Evolutionary conservation across 768 basidiomycete genomes (phyloP).

Genomic region (button mushroom (Agaricus bisporus)): DNA sequence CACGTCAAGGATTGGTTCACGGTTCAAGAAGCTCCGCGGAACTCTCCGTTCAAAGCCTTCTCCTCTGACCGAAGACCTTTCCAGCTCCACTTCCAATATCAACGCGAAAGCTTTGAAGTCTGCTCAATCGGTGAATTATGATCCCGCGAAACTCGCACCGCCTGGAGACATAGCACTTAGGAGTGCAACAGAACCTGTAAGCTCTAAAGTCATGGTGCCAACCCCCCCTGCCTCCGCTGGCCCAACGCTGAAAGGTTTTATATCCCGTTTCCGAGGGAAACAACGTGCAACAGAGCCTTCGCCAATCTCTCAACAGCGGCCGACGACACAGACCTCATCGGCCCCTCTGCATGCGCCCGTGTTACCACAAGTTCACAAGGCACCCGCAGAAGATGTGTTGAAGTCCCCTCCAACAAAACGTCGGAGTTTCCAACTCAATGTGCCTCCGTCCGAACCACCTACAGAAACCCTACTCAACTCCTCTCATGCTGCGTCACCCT

Average conservation of each 20-base stretch:
- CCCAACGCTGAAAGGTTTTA: conserved; percentile 75
- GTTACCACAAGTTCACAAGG: conserved; percentile 10
- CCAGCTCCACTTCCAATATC: conserved; percentile 35
- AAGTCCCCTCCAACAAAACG: conserved; percentile 12
- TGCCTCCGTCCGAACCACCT: conserved; percentile 12
- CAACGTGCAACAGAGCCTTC: conserved; percentile 30
- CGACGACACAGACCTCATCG: conserved; percentile 24
- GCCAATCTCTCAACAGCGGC: conserved; percentile 20
- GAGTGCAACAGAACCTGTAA: conserved; percentile 45
- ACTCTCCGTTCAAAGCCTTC: conserved; percentile 53
- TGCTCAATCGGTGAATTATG: conserved; percentile 34
- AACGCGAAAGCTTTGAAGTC: conserved; percentile 21
- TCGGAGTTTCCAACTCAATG: conserved; percentile 7
- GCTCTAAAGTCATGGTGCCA: conserved; percentile 48
- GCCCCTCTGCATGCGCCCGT: conserved; percentile 15
- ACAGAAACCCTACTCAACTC: conserved; percentile 10
- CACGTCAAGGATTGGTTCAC: conserved; percentile 59
- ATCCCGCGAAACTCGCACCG: conserved; percentile 30
- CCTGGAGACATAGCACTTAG: conserved; percentile 27
- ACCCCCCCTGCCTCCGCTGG: conserved; percentile 68
- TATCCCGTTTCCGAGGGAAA: conserved; percentile 68
- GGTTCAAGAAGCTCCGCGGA: conserved; percentile 67
- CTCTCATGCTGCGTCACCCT: conserved; percentile 13
- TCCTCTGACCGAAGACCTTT: conserved; percentile 41
- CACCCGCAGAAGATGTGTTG: conserved; percentile 14